Evolutionary conservation across 768 basidiomycete genomes (phyloP), one percentile per base, ranked within the genome.

Genomic region (Naganishia randhawae): DNA sequence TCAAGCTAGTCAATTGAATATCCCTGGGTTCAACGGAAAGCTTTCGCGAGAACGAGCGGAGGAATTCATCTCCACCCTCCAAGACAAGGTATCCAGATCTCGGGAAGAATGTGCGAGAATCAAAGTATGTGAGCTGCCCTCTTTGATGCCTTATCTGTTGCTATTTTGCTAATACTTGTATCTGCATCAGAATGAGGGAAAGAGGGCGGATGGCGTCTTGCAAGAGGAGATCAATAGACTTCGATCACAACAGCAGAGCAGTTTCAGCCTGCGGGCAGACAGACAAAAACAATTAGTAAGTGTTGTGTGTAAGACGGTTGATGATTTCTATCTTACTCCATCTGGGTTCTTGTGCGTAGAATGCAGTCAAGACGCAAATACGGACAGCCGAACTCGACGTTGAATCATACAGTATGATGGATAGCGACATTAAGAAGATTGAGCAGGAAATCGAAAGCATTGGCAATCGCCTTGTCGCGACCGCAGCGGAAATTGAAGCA

Each of bases 21-120:
- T 97, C 72, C 86, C 86, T 57, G 91, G 90, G 0, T 92, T 86
- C 75, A 86, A 85, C 63, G 57, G 57, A 35, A 61, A 61, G 37
- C 57, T 61, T 25, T 10, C 37, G 7, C 57, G 57, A 41, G 57
- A 61, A 16, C 35, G 37, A 35, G 57, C 33, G 10, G 57, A 61
- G 8, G 35, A 61, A 29, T 61, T 35, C 39, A 61, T 37, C 22
- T 4, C 5, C 9, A 25, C 16, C 17, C 27, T 61, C 11, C 57
- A 29, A 22, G 57, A 61, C 22, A 61, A 61, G 27, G 39, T 61
- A n/a, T 2, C 57, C 4, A 42, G 39, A 25, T 13, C 57, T 6
- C 37, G 57, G 2, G 57, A 61, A 29, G 29, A 35, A 3, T 61
- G 57, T n/a, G 25, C 39, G 9, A 39, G 39, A 29, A 61, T 61